A percentile compares a stretch with the other conserved stretches of the same genome.
Conservation (phyloP, 768 basidiomycete species). For the Clitopilus hobsonii region DNA sequence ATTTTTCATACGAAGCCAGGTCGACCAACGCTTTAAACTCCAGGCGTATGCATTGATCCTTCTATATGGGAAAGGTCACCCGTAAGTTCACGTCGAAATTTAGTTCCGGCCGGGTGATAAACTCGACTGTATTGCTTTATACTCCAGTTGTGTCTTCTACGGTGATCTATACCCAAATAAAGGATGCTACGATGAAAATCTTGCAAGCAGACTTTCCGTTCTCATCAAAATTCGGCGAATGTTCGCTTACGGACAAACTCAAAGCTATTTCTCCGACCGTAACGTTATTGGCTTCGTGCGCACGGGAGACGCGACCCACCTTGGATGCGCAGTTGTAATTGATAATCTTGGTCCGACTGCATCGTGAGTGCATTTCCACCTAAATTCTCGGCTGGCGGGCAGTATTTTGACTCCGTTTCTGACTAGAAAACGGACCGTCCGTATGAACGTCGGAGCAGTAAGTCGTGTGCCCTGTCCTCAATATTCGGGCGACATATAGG, state of each 20-base stretch:
- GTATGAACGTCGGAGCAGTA: conserved; percentile 66
- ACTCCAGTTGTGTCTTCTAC: conserved; percentile 76
- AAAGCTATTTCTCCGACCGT: conserved; percentile 52
- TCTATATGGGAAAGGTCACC: conserved; percentile 63
- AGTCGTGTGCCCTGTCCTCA: conserved; percentile 18
- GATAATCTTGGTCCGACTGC: conserved; percentile 39
- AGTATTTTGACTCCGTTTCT: too few relatives aligned
- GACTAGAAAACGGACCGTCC: conserved; percentile 20
- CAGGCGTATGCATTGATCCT: conserved; percentile 83
- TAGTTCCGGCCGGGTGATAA: neutral
- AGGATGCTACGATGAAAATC: conserved; percentile 56
- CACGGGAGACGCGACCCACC: conserved; percentile 45
- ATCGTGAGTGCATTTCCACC: neutral
- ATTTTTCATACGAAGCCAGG: conserved; percentile 34
- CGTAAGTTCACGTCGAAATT: conserved; percentile 40
- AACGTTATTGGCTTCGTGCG: conserved; percentile 80
- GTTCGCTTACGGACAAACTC: conserved; percentile 61
- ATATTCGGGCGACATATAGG: neutral
- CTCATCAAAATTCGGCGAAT: conserved; percentile 59
- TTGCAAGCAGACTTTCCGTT: conserved; percentile 44
- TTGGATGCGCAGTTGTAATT: conserved; percentile 68
- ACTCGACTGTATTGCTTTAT: neutral
- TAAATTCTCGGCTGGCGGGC: too few relatives aligned
- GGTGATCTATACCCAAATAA: conserved; percentile 74
- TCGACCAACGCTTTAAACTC: conserved; percentile 64